Evolutionary conservation across 768 basidiomycete species (phyloP).

Genomic region (Boletus sensibilis): DNA sequence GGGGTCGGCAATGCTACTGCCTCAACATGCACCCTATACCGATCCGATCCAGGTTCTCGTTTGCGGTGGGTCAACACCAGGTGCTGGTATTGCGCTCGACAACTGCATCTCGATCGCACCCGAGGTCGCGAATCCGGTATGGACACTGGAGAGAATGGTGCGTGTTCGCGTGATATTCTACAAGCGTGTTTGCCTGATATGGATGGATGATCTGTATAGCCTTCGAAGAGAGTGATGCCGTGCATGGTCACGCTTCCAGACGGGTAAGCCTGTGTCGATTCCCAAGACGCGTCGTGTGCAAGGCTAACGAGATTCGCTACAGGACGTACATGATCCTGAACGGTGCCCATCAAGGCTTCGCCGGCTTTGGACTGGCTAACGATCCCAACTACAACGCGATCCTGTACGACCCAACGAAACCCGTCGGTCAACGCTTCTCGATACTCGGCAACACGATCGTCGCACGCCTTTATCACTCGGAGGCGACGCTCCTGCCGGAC

Average conservation of each 20-base stretch:
- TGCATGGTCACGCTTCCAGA: conserved; percentile 68
- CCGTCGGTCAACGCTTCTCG: conserved; percentile 61
- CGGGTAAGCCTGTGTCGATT: conserved; percentile 11
- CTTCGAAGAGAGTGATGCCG: conserved; percentile 72
- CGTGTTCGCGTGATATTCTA: conserved; percentile 24
- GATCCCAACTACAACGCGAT: conserved; percentile 64
- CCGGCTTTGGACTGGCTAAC: conserved; percentile 69
- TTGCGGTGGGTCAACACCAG: conserved; percentile 72
- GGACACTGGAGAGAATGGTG: conserved; percentile 81
- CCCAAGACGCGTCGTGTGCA: background rate
- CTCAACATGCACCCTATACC: conserved; percentile 70
- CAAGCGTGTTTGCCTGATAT: background rate
- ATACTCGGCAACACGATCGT: conserved; percentile 68
- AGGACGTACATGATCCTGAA: conserved; percentile 79
- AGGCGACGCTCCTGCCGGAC: conserved; percentile 70
- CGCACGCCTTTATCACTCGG: conserved; percentile 76
- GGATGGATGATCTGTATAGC: conserved; percentile 36
- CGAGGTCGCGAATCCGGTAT: conserved; percentile 57
- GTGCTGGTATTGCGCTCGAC: conserved; percentile 52
- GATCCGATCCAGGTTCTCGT: conserved; percentile 64
- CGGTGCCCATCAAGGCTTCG: conserved; percentile 66
- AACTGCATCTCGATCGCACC: conserved; percentile 73
- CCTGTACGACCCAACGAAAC: conserved; percentile 65
- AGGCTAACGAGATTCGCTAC: conserved; percentile 17
- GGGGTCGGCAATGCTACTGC: conserved; percentile 67